Evolutionary conservation across 1,284 basidiomycete species (phyloP).

Genomic region (Heterobasidion parviporum): DNA sequence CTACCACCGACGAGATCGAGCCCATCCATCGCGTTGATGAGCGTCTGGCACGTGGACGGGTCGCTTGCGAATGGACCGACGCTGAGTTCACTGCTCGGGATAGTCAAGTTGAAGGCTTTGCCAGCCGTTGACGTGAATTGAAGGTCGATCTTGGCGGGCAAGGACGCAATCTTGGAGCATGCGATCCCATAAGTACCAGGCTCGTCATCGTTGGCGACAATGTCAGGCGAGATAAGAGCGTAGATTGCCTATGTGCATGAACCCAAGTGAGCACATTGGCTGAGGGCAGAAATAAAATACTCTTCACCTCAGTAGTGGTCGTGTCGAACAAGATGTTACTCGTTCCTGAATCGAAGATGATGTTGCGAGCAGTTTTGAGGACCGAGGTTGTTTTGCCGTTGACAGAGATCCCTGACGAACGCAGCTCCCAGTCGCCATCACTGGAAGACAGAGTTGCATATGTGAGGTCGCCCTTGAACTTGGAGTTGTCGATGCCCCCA

Average conservation of each 20-base stretch:
- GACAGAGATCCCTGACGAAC: slow-evolving; percentile 37
- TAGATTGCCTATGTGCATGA: slow-evolving; percentile 33
- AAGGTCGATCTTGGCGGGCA: slow-evolving; percentile 43
- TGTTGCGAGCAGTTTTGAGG: slow-evolving; percentile 22
- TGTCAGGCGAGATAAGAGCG: slow-evolving; percentile 46
- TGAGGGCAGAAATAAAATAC: background rate
- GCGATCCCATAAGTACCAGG: slow-evolving; percentile 50
- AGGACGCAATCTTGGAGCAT: slow-evolving; percentile 33
- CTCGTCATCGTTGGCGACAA: slow-evolving; percentile 32
- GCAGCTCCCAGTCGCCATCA: slow-evolving; percentile 36
- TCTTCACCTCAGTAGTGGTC: slow-evolving; percentile 33
- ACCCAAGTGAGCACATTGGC: background rate
- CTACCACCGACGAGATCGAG: slow-evolving; percentile 42
- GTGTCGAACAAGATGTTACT: slow-evolving; percentile 45
- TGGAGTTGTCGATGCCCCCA: slow-evolving; percentile 42
- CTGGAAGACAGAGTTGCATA: slow-evolving; percentile 30
- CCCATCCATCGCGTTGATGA: slow-evolving; percentile 48
- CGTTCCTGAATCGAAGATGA: slow-evolving; percentile 53
- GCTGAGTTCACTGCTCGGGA: slow-evolving; percentile 45
- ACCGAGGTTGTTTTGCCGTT: slow-evolving; percentile 41
- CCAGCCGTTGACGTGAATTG: slow-evolving; percentile 39
- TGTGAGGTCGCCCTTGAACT: slow-evolving; percentile 39
- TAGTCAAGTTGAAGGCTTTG: slow-evolving; percentile 41
- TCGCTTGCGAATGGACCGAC: slow-evolving; percentile 46
- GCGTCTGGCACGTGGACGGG: slow-evolving; percentile 39